Conservation (phyloP, 2,329 filamentous ascomycete species). For the Xylaria sp. region DNA sequence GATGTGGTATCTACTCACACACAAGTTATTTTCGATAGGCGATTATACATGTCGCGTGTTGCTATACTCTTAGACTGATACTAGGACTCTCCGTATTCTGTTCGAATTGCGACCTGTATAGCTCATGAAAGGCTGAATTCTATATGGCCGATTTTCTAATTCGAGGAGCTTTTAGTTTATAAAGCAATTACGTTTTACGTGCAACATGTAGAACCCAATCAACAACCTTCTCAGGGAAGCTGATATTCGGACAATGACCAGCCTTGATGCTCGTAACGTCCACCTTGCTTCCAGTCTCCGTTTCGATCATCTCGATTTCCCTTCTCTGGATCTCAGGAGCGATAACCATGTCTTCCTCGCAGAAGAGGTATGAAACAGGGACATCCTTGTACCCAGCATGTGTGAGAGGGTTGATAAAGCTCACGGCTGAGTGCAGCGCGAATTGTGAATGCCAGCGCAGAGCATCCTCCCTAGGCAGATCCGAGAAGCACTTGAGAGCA, state of each 20-base stretch:
- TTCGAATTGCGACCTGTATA: background rate
- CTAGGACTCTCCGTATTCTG: background rate
- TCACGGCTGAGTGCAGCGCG: constrained; percentile 47
- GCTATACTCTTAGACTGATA: background rate
- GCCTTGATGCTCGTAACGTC: constrained; percentile 51
- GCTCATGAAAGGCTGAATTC: background rate
- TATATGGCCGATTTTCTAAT: too few species aligned
- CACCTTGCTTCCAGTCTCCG: constrained; percentile 46
- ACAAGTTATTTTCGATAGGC: background rate
- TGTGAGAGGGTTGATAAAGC: constrained; percentile 50
- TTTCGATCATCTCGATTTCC: constrained; percentile 48
- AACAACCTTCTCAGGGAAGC: constrained; percentile 42
- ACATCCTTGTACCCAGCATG: constrained; percentile 54
- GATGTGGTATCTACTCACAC: too few species aligned
- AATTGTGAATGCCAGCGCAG: constrained; percentile 16
- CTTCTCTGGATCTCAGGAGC: constrained; percentile 47
- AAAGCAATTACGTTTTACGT: background rate
- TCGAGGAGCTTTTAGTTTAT: background rate
- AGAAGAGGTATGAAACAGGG: constrained; percentile 53
- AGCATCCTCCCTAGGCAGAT: constrained; percentile 44
- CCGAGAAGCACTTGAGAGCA: constrained; percentile 41
- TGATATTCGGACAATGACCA: constrained; percentile 50
- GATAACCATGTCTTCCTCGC: constrained; percentile 51
- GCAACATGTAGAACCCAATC: constrained; percentile 37
- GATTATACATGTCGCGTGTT: background rate